These are phyloP conservation scores for Wickerhamomyces silvicola DNA, from an alignment of 805 yeast species.

Conservation along the genomic window DNA sequence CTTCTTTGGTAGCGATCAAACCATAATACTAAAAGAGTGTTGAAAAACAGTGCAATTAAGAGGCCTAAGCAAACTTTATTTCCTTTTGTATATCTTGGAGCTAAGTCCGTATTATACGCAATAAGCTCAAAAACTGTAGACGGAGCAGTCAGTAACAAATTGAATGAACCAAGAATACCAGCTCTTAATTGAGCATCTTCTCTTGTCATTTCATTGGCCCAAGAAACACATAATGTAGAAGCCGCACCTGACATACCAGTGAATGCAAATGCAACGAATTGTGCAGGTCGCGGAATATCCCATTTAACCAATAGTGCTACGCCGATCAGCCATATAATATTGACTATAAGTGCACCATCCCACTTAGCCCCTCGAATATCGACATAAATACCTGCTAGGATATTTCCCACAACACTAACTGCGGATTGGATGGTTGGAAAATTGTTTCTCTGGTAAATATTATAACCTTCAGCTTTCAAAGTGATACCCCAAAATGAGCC, in stretches of 20 bases:
- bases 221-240: constrained; percentile 8
- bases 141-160: constrained; percentile 15
- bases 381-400: not conserved
- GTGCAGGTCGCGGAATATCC: constrained; percentile 2
- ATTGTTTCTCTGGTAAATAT: constrained; percentile 2
- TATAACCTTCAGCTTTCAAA: constrained; percentile 2
- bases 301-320: constrained; percentile 1
- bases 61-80: constrained; percentile 10
- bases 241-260: not conserved
- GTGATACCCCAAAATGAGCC: constrained; percentile 1
- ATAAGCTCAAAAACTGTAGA: constrained; percentile 3
- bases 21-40: constrained; percentile 11
- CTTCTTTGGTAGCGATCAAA: constrained; percentile 18
- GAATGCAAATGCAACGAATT: not conserved
- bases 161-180: constrained; percentile 17
- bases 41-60: constrained; percentile 7
- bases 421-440: constrained; percentile 1
- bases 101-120: constrained; percentile 14
- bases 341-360: not conserved
- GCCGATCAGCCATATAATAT: not conserved
- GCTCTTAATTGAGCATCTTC: constrained; percentile 22
- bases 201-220: constrained; percentile 20
- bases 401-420: not conserved
- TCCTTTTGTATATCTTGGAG: constrained; percentile 14
- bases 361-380: not conserved